These are phyloP conservation scores for Cerrena zonata DNA, from an alignment of 1,284 basidiomycete species.

Conservation along the genomic window DNA sequence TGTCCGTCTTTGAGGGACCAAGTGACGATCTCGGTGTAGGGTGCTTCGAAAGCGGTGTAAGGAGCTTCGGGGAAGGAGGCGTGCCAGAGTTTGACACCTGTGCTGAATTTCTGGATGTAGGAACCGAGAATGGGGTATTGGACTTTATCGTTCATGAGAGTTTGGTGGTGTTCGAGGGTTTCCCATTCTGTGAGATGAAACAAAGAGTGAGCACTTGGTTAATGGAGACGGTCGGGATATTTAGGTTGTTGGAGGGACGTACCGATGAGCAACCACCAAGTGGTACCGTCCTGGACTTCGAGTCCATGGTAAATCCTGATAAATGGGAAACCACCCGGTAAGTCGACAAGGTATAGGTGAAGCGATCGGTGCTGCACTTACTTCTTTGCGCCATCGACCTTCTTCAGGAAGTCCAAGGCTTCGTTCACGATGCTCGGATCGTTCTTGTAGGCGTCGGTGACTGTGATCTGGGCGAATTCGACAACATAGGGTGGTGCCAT, in stretches of 20 bases:
- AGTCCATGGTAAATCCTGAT: not conserved
- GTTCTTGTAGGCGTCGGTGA: constrained; percentile 3
- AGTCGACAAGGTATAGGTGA: not conserved
- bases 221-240: not conserved
- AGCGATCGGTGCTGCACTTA: not conserved
- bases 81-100: not conserved
- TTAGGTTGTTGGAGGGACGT: too few relatives aligned
- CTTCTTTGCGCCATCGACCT: not conserved
- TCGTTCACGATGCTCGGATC: constrained; percentile 2
- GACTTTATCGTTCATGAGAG: not conserved
- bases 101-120: not conserved
- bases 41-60: not conserved
- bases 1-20: not conserved
- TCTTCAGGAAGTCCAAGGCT: not conserved
- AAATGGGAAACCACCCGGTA: not conserved
- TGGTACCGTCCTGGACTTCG: not conserved
- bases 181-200: not conserved
- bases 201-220: not conserved
- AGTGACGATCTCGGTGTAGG: not conserved
- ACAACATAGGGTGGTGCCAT: constrained; percentile 1
- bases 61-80: not conserved
- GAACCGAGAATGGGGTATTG: not conserved
- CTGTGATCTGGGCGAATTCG: constrained; percentile 1
- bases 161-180: not conserved
- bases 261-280: not conserved